phyloP scores from a whole-genome alignment of 768 basidiomycete species.

The Tremella yokohamensis region DNA sequence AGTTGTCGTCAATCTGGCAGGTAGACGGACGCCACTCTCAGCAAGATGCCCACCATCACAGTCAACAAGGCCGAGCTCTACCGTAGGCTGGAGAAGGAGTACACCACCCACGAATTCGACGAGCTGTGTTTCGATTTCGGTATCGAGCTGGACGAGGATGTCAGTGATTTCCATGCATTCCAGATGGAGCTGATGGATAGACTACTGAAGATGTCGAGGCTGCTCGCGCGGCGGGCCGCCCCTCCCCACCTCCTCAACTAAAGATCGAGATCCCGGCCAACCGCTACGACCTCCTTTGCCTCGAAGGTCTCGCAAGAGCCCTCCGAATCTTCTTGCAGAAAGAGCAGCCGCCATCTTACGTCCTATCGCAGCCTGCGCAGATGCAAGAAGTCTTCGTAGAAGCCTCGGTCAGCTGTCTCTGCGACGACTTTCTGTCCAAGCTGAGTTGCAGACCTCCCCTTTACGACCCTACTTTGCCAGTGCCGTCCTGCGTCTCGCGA shows the following conservation, averaged over 20 bases:
- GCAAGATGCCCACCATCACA: conserved; percentile 72
- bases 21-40: neutral
- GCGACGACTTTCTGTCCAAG: neutral
- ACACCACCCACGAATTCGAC: conserved; percentile 92
- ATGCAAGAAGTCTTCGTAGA: conserved; percentile 67
- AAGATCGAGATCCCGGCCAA: conserved; percentile 99
- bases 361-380: conserved; percentile 63
- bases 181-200: conserved; percentile 52
- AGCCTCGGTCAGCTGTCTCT: conserved; percentile 61
- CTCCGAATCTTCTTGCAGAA: conserved; percentile 77
- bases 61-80: conserved; percentile 95
- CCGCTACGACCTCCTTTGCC: conserved; percentile 95
- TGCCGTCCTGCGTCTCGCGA: conserved; percentile 82
- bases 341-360: conserved; percentile 67
- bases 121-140: conserved; percentile 95
- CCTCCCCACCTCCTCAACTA: conserved; percentile 81
- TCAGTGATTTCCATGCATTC: conserved; percentile 54
- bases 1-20: neutral
- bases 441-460: conserved; percentile 61
- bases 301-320: conserved; percentile 88
- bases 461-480: conserved; percentile 88
- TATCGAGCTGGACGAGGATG: conserved; percentile 95
- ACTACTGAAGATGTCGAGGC: conserved; percentile 84
- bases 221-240: conserved; percentile 74
- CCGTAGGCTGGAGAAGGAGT: conserved; percentile 74